A percentile compares a stretch with the other conserved stretches of the same genome.
Conservation (phyloP, 192 early-diverging fungal genomes). For the Hyaloraphidium curvatum region DNA sequence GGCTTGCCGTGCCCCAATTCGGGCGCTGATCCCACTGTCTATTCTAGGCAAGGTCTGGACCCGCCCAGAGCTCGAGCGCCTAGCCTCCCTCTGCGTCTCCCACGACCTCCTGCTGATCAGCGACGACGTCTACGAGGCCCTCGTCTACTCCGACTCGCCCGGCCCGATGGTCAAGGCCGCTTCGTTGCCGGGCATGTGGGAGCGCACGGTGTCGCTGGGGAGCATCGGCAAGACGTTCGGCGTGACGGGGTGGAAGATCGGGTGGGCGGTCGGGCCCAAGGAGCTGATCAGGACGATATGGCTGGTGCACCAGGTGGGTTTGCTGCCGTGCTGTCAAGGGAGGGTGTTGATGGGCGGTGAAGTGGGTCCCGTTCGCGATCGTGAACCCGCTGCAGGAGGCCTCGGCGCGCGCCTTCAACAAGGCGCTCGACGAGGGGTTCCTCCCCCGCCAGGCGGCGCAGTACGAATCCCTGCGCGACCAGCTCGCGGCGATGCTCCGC, state of each 20-base stretch:
- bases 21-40: neutral
- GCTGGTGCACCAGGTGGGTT: constrained; percentile 11
- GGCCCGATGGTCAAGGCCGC: constrained; percentile 29
- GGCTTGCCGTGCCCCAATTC: neutral
- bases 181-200: constrained; percentile 70
- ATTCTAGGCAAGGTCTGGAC: constrained; percentile 58
- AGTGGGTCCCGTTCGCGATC: constrained; percentile 72
- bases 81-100: constrained; percentile 53
- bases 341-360: constrained; percentile 34
- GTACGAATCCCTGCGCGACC: constrained; percentile 54
- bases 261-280: constrained; percentile 69
- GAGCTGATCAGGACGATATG: constrained; percentile 51
- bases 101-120: constrained; percentile 73
- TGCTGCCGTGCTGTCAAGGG: neutral
- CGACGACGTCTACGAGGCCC: constrained; percentile 89
- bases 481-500: constrained; percentile 43
- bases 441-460: constrained; percentile 43
- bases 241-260: constrained; percentile 91
- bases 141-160: constrained; percentile 46
- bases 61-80: constrained; percentile 45
- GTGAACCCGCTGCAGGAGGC: constrained; percentile 74
- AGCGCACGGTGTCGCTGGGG: constrained; percentile 83
- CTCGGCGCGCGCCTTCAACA: constrained; percentile 47
- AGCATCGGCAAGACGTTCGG: constrained; percentile 88
- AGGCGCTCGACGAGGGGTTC: constrained; percentile 35